These are phyloP conservation scores for Amphirosellinia nigrospora DNA, from an alignment of 495 filamentous ascomycete species.

Conservation along the genomic window DNA sequence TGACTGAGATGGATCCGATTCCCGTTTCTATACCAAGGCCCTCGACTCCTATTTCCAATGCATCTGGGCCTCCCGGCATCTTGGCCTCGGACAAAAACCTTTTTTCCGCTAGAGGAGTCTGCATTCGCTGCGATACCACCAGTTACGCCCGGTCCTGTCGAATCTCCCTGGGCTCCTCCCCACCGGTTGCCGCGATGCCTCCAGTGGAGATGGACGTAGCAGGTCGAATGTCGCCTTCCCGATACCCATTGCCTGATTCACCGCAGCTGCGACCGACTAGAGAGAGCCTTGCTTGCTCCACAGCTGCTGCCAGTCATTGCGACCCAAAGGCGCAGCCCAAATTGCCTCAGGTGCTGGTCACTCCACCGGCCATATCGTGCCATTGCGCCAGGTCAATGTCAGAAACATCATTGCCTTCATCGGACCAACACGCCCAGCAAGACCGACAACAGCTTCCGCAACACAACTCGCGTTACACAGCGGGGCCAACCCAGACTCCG, in stretches of 20 bases:
- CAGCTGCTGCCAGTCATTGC: too few species aligned
- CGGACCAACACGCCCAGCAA: background rate
- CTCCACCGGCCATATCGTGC: background rate
- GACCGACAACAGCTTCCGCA: background rate
- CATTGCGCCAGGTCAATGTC: background rate
- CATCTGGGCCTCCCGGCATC: conserved; percentile 42
- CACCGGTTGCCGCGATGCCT: conserved; percentile 81
- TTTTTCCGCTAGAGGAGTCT: background rate
- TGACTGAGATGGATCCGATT: conserved; percentile 22
- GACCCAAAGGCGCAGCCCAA: background rate
- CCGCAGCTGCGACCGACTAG: conserved; percentile 56
- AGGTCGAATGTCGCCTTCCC: too few species aligned
- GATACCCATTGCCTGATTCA: too few species aligned
- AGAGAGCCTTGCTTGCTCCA: conserved; percentile 65
- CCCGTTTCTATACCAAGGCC: conserved; percentile 38
- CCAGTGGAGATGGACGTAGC: conserved; percentile 61
- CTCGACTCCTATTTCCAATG: conserved; percentile 16
- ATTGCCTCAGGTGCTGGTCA: background rate
- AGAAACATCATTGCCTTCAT: too few species aligned
- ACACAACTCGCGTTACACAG: background rate
- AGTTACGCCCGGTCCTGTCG: conserved; percentile 67
- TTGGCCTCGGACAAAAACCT: too few species aligned
- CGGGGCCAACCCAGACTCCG: background rate
- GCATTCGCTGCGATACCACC: background rate
- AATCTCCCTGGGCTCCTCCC: conserved; percentile 91